Base-by-base conservation (phyloP, 345 rosid species). In the Lepidium aucheri region DNA sequence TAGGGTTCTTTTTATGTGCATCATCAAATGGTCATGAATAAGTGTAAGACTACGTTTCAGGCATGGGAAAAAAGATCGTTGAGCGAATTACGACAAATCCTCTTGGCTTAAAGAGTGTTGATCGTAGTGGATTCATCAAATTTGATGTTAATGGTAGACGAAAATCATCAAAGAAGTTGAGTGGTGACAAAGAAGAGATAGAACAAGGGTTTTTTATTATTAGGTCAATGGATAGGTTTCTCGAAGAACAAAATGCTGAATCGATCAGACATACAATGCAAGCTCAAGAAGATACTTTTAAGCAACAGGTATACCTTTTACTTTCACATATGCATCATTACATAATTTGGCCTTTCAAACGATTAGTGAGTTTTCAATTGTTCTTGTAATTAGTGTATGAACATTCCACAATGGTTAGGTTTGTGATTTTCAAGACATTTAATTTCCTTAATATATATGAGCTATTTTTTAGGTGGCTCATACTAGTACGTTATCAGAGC, bases 201-300 rank as follows among this genome's bases (percentile, higher is more conserved):
- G 43, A 78, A 68, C 43, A 60, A 73, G 55, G 53, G 44, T 28
- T 34, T 60, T 45, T 45, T 50, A 24, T 58, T 55, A n/a, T 50
- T 26, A 69, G 62, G 73, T 70, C 74, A 72, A 84, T 81, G 83
- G 84, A 78, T 66, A 79, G 63, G 73, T 62, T 69, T 63, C 79
- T 82, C 13, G 79, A 79, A 14, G 77, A 76, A 45, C 79, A 79
- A 68, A 75, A 66, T 74, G 59, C 62, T 28, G 90, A 90, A 45
- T 77, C 86, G 67, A 83, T 90, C 66, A 83, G 75, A 74, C 72
- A 75, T 61, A 91, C 91, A 71, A 88, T 91, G 91, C 90, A 83
- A 85, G 70, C 81, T 66, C 98, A 91, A 16, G 96, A 91, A 69
- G 81, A 77, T 35, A 60, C 76, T 69, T 91, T 91, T 76, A 83